Conservation (phyloP, 2,329 filamentous ascomycete species). For the Trichoderma afroharzianum region DNA sequence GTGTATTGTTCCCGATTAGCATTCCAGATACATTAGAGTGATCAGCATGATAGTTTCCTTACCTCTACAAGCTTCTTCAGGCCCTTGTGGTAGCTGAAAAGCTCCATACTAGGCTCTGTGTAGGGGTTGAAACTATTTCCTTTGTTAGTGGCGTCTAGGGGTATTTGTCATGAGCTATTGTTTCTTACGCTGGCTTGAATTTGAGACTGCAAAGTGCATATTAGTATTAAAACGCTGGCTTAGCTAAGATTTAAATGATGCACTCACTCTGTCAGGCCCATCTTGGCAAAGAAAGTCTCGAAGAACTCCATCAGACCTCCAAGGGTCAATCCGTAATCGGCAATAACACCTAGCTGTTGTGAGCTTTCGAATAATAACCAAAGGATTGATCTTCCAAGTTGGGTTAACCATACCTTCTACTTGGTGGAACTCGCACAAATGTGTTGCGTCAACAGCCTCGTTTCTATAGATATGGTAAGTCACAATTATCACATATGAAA, state of each 20-base stretch:
- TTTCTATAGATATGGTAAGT: constrained; percentile 46
- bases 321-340: constrained; percentile 88
- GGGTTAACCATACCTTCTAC: constrained; percentile 66
- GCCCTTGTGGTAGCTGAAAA: constrained; percentile 91
- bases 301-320: constrained; percentile 92
- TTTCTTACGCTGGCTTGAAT: constrained; percentile 77
- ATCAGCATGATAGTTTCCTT: neutral
- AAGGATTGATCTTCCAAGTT: rapidly evolving
- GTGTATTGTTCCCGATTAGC: neutral
- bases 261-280: constrained; percentile 66
- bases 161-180: neutral
- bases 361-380: neutral
- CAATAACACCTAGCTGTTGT: constrained; percentile 62
- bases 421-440: constrained; percentile 97
- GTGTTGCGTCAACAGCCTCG: constrained; percentile 93
- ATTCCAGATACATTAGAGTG: rapidly evolving
- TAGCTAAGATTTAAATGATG: neutral
- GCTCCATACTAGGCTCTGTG: constrained; percentile 96
- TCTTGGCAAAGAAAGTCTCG: constrained; percentile 92
- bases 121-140: constrained; percentile 70
- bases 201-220: constrained; percentile 48
- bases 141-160: neutral
- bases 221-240: neutral
- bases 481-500: neutral
- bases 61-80: constrained; percentile 82